A percentile compares a stretch with the other conserved stretches of the same genome.
Evolutionary conservation across 2,329 filamentous ascomycete genomes (phyloP).

Genomic region (Fusarium succisae): DNA sequence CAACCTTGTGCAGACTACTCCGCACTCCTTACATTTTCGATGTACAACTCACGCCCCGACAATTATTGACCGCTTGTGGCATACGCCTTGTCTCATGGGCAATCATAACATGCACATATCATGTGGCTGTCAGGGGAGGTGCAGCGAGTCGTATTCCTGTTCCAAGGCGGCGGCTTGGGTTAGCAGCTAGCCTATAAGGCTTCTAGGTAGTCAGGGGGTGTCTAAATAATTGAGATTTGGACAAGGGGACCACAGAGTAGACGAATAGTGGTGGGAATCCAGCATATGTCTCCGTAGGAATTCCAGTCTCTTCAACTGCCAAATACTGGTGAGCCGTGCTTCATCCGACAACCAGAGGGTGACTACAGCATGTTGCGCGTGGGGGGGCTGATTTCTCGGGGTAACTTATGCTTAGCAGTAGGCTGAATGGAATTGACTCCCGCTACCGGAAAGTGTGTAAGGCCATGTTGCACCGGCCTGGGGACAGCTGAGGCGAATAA

Average conservation of each 20-base stretch:
- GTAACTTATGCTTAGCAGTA: not conserved
- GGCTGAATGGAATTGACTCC: not conserved
- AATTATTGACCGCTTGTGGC: not conserved
- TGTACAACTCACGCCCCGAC: not conserved
- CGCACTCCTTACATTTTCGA: not conserved
- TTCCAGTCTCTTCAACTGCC: not conserved
- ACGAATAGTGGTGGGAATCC: not conserved
- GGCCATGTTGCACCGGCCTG: not conserved
- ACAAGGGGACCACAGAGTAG: not conserved
- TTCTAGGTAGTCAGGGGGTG: not conserved
- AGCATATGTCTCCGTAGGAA: no score
- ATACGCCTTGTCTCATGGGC: not conserved
- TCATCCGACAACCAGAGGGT: not conserved
- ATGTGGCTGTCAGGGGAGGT: not conserved
- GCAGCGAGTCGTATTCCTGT: not conserved
- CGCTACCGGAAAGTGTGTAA: not conserved
- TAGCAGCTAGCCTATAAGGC: not conserved
- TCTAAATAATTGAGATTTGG: not conserved
- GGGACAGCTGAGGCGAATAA: not conserved
- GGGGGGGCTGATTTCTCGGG: not conserved
- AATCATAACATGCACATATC: not conserved
- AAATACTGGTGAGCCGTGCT: not conserved
- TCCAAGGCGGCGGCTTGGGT: not conserved
- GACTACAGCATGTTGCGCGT: not conserved
- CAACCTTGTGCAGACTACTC: not conserved